A percentile compares a stretch with the other conserved stretches of the same genome.
These are phyloP conservation scores for Debaryomyces singareniensis DNA, from an alignment of 1,139 yeast genomes.

Conservation along the genomic window DNA sequence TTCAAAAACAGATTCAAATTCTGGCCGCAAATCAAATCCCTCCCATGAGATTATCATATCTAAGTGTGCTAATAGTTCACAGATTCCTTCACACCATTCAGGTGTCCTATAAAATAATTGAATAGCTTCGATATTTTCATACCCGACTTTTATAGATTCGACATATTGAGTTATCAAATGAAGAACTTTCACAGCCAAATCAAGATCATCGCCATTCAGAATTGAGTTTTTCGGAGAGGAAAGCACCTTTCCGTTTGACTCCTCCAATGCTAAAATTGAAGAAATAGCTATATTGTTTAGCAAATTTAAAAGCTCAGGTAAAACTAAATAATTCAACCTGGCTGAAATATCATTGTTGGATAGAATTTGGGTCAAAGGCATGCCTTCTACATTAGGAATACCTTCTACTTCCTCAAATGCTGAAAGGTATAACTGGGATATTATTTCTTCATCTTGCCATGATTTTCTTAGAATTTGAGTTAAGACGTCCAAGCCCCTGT, in stretches of 20 bases:
- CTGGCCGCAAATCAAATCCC: conserved; percentile 12
- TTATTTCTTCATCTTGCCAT: conserved; percentile 39
- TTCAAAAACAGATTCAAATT: conserved; percentile 17
- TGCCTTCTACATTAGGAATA: conserved; percentile 1
- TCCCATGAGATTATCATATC: conserved; percentile 22
- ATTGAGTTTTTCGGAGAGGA: conserved; percentile 18
- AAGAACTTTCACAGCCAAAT: conserved; percentile 24
- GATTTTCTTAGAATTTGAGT: conserved; percentile 37
- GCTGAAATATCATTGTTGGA: not conserved
- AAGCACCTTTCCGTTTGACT: conserved; percentile 12
- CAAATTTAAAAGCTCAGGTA: conserved; percentile 35
- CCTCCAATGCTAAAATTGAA: conserved; percentile 29
- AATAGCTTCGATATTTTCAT: conserved; percentile 17
- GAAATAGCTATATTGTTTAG: conserved; percentile 35
- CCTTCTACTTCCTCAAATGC: conserved; percentile 30
- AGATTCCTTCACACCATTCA: conserved; percentile 35
- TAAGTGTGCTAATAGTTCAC: conserved; percentile 33
- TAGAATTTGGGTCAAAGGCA: conserved; percentile 2
- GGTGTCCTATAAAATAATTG: conserved; percentile 18
- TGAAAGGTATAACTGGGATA: conserved; percentile 29
- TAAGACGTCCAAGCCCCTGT: conserved; percentile 50
- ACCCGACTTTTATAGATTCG: conserved; percentile 26
- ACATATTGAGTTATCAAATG: conserved; percentile 31
- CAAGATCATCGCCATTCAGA: conserved; percentile 12
- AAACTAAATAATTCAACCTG: conserved; percentile 15